Conservation (phyloP, 2,329 filamentous ascomycete genomes). For the Arthrobotrys iridis region DNA sequence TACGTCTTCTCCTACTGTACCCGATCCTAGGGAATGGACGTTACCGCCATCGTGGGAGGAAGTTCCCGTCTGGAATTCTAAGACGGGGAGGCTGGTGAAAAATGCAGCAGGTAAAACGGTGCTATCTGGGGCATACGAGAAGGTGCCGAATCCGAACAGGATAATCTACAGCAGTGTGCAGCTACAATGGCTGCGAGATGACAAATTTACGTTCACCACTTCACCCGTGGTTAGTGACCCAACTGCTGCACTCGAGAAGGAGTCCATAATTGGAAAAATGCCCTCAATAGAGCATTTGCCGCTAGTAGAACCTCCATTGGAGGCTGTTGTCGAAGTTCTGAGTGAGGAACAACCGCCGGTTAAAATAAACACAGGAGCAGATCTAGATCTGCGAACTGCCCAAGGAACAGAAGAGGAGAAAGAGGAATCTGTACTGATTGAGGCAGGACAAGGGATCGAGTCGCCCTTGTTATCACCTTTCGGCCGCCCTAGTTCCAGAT, state of each 20-base stretch:
- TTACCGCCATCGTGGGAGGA: slow-evolving; percentile 41
- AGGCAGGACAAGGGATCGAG: neutral
- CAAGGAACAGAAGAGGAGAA: neutral
- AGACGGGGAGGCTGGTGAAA: neutral
- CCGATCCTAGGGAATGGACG: slow-evolving; percentile 31
- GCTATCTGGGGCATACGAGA: slow-evolving; percentile 21
- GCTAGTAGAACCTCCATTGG: neutral
- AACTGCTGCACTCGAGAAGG: slow-evolving; percentile 1
- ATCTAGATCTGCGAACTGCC: slow-evolving; percentile 6
- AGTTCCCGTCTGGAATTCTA: slow-evolving; percentile 33
- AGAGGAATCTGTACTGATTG: neutral
- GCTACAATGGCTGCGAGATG: neutral
- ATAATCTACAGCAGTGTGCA: slow-evolving; percentile 47
- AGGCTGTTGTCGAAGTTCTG: neutral
- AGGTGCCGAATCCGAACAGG: slow-evolving; percentile 40
- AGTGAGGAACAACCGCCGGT: neutral
- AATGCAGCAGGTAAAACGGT: neutral
- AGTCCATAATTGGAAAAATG: slow-evolving; percentile 4
- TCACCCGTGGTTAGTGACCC: slow-evolving; percentile 41
- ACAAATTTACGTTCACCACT: slow-evolving; percentile 1
- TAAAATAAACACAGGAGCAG: neutral
- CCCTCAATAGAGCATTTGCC: slow-evolving; percentile 16
- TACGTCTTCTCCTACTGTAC: slow-evolving; percentile 20
- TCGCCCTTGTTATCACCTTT: neutral
- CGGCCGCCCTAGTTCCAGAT: neutral